Percentiles rank a stretch among this genome's conserved stretches.
Evolutionary conservation across 2,329 filamentous ascomycete species (phyloP).

Genomic region (Alternaria angustiovoidea): DNA sequence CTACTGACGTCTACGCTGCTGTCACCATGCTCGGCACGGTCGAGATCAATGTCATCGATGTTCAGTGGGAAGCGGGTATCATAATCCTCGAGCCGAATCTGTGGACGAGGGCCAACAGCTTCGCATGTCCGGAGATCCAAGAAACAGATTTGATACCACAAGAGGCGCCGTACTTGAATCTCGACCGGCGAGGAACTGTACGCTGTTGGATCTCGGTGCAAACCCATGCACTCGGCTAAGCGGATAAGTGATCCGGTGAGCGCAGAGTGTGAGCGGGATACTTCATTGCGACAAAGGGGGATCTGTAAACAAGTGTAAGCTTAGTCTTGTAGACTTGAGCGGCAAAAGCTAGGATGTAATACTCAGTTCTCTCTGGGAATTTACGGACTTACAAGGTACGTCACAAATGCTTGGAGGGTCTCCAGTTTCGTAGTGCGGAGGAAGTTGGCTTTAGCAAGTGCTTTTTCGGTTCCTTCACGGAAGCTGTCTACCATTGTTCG

Average conservation of each 20-base stretch:
- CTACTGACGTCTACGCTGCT: conserved; percentile 52
- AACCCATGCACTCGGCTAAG: conserved; percentile 78
- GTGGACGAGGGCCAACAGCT: conserved; percentile 74
- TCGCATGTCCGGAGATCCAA: conserved; percentile 79
- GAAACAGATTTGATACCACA: conserved; percentile 82
- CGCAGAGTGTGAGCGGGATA: conserved; percentile 77
- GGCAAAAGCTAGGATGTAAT: neutral
- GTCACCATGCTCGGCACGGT: conserved; percentile 35
- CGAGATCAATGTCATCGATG: conserved; percentile 71
- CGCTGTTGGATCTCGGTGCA: conserved; percentile 73
- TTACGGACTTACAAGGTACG: conserved; percentile 69
- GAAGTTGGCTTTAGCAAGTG: conserved; percentile 74
- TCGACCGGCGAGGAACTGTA: conserved; percentile 73
- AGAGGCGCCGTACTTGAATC: conserved; percentile 72
- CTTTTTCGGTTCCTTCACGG: conserved; percentile 68
- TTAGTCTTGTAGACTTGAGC: neutral
- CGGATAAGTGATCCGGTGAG: conserved; percentile 75
- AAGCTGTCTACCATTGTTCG: conserved; percentile 64
- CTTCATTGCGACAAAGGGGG: conserved; percentile 74
- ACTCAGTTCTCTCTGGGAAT: too few species aligned
- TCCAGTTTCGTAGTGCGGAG: conserved; percentile 75
- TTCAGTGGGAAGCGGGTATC: conserved; percentile 77
- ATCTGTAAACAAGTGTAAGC: conserved; percentile 58
- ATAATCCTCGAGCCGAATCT: conserved; percentile 77
- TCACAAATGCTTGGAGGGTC: conserved; percentile 77